phyloP scores from a whole-genome alignment of 78 protist species.

The Chrysochromulina tobinii region DNA sequence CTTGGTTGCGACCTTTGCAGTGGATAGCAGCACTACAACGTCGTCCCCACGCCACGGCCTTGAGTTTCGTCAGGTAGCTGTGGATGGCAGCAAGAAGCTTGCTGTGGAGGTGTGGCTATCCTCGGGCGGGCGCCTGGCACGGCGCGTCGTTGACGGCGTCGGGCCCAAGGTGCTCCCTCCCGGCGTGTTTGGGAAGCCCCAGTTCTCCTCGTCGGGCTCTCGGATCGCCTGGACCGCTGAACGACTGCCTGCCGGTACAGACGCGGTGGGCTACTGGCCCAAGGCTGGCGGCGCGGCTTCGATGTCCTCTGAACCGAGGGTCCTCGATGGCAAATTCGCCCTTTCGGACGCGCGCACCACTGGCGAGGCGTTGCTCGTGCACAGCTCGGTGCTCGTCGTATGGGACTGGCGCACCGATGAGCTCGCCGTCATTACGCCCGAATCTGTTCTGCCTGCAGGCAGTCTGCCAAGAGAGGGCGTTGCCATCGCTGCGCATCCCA shows the following conservation, averaged over 20 bases:
- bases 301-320: neutral
- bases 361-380: neutral
- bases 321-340: neutral
- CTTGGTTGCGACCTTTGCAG: too few species aligned
- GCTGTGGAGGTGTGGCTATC: too few species aligned
- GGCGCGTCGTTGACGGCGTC: too few species aligned
- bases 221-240: neutral
- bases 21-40: too few species aligned
- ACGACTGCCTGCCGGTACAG: too few species aligned
- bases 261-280: neutral
- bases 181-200: neutral
- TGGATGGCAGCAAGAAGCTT: too few species aligned
- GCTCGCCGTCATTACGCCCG: too few species aligned
- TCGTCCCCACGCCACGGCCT: too few species aligned
- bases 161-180: neutral
- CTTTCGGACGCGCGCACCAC: neutral
- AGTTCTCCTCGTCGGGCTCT: neutral
- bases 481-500: neutral
- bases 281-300: neutral
- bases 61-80: too few species aligned
- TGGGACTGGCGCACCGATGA: neutral
- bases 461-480: neutral
- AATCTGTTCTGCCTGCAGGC: neutral
- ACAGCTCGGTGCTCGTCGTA: neutral
- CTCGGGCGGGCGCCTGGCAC: too few species aligned